Conservation (phyloP, 495 filamentous ascomycete species). For the Beverwykella pulmonaria region DNA sequence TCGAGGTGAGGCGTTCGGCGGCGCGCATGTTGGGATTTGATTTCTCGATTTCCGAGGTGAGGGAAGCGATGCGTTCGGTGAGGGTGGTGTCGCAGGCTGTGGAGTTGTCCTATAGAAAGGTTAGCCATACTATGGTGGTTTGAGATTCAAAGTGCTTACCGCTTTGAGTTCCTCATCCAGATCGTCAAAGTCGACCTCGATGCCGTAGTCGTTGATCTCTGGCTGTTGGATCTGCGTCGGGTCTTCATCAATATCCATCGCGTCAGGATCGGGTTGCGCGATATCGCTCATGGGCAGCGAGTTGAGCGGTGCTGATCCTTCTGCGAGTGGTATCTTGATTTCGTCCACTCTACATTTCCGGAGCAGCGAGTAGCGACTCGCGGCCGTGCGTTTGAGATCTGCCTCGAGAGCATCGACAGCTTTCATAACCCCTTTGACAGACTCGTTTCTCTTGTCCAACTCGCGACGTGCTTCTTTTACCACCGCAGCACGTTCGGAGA, state of each 20-base stretch:
- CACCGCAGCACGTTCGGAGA: constrained; percentile 69
- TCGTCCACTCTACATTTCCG: constrained; percentile 92
- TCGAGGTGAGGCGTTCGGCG: constrained; percentile 84
- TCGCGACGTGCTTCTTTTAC: constrained; percentile 81
- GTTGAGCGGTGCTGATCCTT: constrained; percentile 74
- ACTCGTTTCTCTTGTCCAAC: constrained; percentile 78
- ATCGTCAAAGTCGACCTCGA: constrained; percentile 84
- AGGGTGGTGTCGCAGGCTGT: constrained; percentile 66
- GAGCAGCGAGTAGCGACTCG: constrained; percentile 78
- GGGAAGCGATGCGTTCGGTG: constrained; percentile 70
- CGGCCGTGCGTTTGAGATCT: constrained; percentile 78
- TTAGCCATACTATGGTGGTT: background rate
- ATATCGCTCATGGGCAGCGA: constrained; percentile 80
- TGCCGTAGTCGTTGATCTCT: constrained; percentile 82
- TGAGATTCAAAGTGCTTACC: background rate
- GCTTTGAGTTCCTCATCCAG: constrained; percentile 74
- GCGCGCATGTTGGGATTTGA: constrained; percentile 96
- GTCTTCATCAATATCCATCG: constrained; percentile 70
- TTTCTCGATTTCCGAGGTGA: constrained; percentile 81
- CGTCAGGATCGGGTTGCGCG: constrained; percentile 66
- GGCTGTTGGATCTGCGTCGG: constrained; percentile 47
- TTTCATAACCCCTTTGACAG: constrained; percentile 77
- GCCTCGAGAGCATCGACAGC: constrained; percentile 76
- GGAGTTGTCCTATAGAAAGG: constrained; percentile 35
- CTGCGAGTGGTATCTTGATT: constrained; percentile 77